Base-by-base conservation (phyloP, 495 filamentous ascomycete species). In the Penicillium taxi region DNA sequence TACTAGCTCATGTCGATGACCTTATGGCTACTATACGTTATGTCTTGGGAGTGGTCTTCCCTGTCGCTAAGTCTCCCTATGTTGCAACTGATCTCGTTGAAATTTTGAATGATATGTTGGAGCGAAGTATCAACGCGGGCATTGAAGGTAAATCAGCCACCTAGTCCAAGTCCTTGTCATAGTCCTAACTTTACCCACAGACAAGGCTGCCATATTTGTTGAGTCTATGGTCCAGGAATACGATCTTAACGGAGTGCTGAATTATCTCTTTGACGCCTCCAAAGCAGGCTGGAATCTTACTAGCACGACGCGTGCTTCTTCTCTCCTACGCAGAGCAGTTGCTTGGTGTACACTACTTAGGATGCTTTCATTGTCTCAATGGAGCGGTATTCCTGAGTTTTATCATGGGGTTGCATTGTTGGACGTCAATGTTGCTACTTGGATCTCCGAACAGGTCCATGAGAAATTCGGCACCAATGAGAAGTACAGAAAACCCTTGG, bases 31-130 rank as follows among this genome's bases (percentile, higher is more conserved):
- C 49, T 5, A 20, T 72, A 5, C 44, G 56, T 11, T 23, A 50
- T 1, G 32, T 57, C 0, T 49, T 69, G 16, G 42, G 48, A 1
- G 42, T 38, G 0, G 31, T 64, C 2, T 62, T 63, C 36, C 40
- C 53, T 6, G 12, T 36, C 20, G 52, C 62, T 9, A 41, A 43
- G 22, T 72, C 67, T 14, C 68, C 67, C 2, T 59, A 61, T 13
- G 58, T 66, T 18, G 60, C 56, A 17, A 56, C 59, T 7, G 48
- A 54, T 15, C 48, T 70, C 4, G 23, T 73, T 8, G 63, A 70
- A 39, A 52, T 64, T 23, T 21, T 72, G n/a, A 64, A 55, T 19
- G 68, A 67, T 20, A 44, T 47, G 0, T 35, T 61, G 21, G 60
- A 63, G 30, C 61, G 59, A 16, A 55, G 53, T 19, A 37, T 68